phyloP scores from a whole-genome alignment of 306 rosid species.

The Lathyrus sativus region DNA sequence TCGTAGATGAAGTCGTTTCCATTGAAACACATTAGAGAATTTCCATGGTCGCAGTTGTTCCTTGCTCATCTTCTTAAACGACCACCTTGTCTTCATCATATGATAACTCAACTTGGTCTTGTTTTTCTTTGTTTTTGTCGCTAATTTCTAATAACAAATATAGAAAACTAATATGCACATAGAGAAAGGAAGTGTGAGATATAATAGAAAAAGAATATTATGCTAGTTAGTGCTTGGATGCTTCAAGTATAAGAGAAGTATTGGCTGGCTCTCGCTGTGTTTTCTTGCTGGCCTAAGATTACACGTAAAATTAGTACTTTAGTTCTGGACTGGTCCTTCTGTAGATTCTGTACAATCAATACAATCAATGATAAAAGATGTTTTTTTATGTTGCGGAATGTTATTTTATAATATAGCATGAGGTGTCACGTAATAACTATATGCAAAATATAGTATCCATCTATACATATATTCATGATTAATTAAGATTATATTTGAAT shows the following conservation, averaged over 20 bases:
- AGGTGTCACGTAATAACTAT: no score
- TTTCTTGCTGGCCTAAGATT: slow-evolving; percentile 23
- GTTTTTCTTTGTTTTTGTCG: background rate
- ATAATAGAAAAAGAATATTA: background rate
- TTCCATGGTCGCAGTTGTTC: slow-evolving; percentile 53
- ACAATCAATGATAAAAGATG: background rate
- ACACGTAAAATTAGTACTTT: slow-evolving; percentile 4
- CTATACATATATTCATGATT: no score
- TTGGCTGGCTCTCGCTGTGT: slow-evolving; percentile 7
- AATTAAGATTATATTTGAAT: no score
- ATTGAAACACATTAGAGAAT: slow-evolving; percentile 44
- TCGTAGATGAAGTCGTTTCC: slow-evolving; percentile 54
- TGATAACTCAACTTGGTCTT: background rate
- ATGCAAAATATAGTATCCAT: no score
- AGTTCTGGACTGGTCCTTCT: slow-evolving; percentile 1
- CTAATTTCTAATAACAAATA: background rate
- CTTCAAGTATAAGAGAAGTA: background rate
- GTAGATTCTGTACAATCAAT: background rate
- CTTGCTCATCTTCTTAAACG: slow-evolving; percentile 64
- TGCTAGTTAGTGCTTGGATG: background rate
- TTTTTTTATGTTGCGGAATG: background rate
- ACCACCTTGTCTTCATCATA: slow-evolving; percentile 44
- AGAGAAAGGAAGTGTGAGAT: background rate
- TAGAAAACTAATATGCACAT: background rate
- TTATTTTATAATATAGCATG: background rate